Evolutionary conservation across 176 grass and related monocot species (phyloP), one percentile per base, ranked within the genome.

Genomic region (Triticum turgidum): DNA sequence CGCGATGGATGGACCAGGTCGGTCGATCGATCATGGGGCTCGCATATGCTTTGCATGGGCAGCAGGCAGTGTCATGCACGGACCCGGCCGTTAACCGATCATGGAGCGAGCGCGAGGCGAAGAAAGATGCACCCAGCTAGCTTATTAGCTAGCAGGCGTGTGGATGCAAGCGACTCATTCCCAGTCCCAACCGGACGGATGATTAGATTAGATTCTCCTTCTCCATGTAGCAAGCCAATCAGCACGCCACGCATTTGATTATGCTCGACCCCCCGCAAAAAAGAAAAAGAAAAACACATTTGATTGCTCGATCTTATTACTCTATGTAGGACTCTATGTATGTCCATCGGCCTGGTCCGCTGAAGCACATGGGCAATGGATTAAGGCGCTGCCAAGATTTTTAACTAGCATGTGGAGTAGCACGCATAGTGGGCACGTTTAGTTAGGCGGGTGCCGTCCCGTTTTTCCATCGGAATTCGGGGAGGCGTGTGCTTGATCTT

Each of bases 341-440:
- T 42, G 9, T 37, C 17, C 29, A 8, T 30, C 61, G 17, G 33
- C 49, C 11, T 44, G 4, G n/a, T 71, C 29, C 5, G 29, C 6
- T 8, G 11, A 51, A 34, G 80, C 89, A 84, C 89, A 90, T 80
- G 84, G 73, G 39, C 64, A 25, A 86, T 15, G 73, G 72, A 65
- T 54, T 64, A 44, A 51, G 51, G 44, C 6, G 70, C 5, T 20
- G 20, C 61, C 47, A 51, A 29, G 66, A 68, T 18, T 68, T 8
- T 34, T 38, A 35, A 35, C 10, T 47, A 47, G 44, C 44, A 45
- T 45, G 3, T 39, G 37, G 37, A 39, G 37, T 8, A 39, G 37
- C 37, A 39, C 2, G 44, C 44, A 45, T 45, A 45, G 65, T 67
- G 25, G 25, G 0, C 65, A 67, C 29, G 65, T 67, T 67, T 64